phyloP scores from a whole-genome alignment of 176 grass and related monocot genomes.

The Cocos nucifera region DNA sequence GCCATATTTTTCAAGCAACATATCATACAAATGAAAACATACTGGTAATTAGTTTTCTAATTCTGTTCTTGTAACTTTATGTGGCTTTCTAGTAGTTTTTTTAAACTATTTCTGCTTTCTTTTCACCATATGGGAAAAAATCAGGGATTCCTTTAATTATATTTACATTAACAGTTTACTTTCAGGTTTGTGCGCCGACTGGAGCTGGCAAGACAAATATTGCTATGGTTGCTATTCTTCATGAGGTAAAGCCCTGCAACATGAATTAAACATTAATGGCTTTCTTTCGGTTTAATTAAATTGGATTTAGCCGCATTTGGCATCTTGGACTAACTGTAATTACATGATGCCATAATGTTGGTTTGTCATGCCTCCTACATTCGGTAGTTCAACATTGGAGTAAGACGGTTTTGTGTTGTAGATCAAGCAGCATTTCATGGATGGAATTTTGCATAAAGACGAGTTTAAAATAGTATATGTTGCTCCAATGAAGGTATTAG shows the following conservation, averaged over 20 bases:
- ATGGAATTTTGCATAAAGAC: slow-evolving; percentile 92
- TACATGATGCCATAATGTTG: neutral
- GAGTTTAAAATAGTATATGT: slow-evolving; percentile 99
- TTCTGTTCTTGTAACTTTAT: slow-evolving; percentile 16
- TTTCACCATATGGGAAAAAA: slow-evolving; percentile 5
- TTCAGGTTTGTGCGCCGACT: slow-evolving; percentile 95
- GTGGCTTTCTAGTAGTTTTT: neutral
- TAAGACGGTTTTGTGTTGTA: slow-evolving; percentile 19
- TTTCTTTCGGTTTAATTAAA: no score
- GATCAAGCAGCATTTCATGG: slow-evolving; percentile 94
- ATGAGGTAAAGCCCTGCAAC: slow-evolving; percentile 43
- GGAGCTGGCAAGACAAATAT: slow-evolving; percentile 99
- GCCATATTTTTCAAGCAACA: slow-evolving; percentile 79
- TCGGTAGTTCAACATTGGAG: neutral
- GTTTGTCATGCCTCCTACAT: neutral
- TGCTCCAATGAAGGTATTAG: slow-evolving; percentile 94
- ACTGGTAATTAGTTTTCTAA: slow-evolving; percentile 40
- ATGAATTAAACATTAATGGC: no score
- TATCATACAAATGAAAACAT: slow-evolving; percentile 97
- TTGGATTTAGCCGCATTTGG: no score
- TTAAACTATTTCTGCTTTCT: slow-evolving; percentile 1
- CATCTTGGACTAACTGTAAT: no score
- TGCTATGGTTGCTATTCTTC: slow-evolving; percentile 96
- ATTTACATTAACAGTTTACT: slow-evolving; percentile 13
- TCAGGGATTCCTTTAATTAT: neutral